Base-by-base conservation (phyloP, 257 asterid genomes). In the Solanum sitiens region DNA sequence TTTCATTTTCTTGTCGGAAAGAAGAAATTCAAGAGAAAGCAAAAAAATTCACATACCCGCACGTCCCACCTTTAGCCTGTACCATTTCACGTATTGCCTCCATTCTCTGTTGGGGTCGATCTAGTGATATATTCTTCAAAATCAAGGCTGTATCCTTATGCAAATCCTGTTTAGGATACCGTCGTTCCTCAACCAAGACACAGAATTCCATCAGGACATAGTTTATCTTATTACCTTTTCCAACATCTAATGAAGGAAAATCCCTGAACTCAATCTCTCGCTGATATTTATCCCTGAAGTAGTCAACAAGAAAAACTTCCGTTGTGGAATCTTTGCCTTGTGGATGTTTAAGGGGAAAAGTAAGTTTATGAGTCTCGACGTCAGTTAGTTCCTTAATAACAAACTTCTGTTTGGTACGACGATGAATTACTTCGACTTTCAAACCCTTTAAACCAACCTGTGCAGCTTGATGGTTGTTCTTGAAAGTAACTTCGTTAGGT, bases 151-250 rank as follows among this genome's bases (percentile, higher is more conserved):
- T 44, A 44, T 44, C 50, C 50, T 44, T 44, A 11, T 44, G 91
- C 92, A 95, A 85, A 23, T 91, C 76, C 88, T 93, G 85, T 14
- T 89, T 94, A 12, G 90, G 92, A 86, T 86, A 95, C 40, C 93
- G 87, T 70, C 94, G 98, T 47, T 95, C 98, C 89, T 86, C 93
- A 15, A 88, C 89, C 92, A 95, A 91, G 77, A 89, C 84, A 89
- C 98, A 95, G 56, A 93, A 91, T 90, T 95, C 98, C 93, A 95
- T 87, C 0, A 98, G 98, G 39, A 94, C 94, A 87, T 91, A 89
- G 87, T 91, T 94, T 35, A 53, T 67, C 88, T 90, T 87, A 76
- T 72, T 84, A 35, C 83, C 89, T 83, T 89, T 93, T 39, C 95
- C 94, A 82, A 94, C 86, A 83, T 92, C 89, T 90, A 94, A 90